A percentile compares a stretch with the other conserved stretches of the same genome.
Conservation (phyloP, 768 basidiomycete genomes). For the Lactarius hengduanensis region DNA sequence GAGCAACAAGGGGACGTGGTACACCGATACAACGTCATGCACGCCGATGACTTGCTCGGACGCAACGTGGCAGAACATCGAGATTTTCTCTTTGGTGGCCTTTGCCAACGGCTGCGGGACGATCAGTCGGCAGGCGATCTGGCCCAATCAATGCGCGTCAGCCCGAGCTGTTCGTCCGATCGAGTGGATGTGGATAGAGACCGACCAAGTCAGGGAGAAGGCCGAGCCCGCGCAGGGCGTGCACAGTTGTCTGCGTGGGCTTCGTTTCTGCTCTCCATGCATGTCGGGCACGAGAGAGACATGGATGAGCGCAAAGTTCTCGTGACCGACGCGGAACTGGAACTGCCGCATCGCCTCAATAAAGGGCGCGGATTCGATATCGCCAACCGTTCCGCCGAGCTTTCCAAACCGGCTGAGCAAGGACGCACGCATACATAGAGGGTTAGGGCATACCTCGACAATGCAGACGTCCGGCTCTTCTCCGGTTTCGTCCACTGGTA, state of each 20-base stretch:
- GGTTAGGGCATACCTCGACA: conserved; percentile 65
- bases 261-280: conserved; percentile 99
- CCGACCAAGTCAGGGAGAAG: conserved; percentile 88
- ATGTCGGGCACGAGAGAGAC: conserved; percentile 98
- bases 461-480: conserved; percentile 96
- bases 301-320: conserved; percentile 95
- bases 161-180: background rate
- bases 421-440: background rate
- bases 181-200: conserved; percentile 15
- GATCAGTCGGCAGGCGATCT: conserved; percentile 93
- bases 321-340: conserved; percentile 95
- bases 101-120: conserved; percentile 78
- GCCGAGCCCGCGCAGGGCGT: conserved; percentile 89
- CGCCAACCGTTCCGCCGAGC: conserved; percentile 98
- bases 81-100: conserved; percentile 92
- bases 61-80: conserved; percentile 98
- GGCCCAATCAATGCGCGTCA: conserved; percentile 1
- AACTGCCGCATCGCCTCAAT: conserved; percentile 99
- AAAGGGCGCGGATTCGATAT: conserved; percentile 98
- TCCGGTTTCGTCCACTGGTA: conserved; percentile 92
- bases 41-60: conserved; percentile 90
- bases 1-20: conserved; percentile 92
- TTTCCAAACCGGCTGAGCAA: conserved; percentile 34
- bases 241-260: conserved; percentile 95
- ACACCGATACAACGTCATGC: conserved; percentile 94